phyloP scores from a whole-genome alignment of 2,329 filamentous ascomycete genomes.

The Cylindrodendrum hubeiense region DNA sequence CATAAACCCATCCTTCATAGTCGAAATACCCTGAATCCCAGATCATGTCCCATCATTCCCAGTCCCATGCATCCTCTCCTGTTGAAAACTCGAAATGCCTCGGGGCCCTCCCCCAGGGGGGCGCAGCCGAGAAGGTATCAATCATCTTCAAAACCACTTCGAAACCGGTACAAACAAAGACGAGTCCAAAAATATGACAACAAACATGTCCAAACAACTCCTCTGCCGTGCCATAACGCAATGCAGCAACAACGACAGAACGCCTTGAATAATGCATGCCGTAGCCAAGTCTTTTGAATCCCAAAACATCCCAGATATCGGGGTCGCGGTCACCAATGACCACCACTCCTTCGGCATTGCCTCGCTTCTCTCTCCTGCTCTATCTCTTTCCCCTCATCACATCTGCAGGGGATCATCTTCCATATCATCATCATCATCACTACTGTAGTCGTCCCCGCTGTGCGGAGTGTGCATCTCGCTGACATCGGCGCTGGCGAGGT shows the following conservation, averaged over 20 bases:
- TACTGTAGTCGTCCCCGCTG: slow-evolving; percentile 62
- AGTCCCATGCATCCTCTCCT: slow-evolving; percentile 20
- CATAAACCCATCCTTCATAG: slow-evolving; percentile 31
- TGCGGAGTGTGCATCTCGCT: slow-evolving; percentile 66
- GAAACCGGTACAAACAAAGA: slow-evolving; percentile 34
- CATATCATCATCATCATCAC: slow-evolving; percentile 69
- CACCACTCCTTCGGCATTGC: slow-evolving; percentile 9
- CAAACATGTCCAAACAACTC: slow-evolving; percentile 44
- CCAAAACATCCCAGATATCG: slow-evolving; percentile 21
- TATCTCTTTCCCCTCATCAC: slow-evolving; percentile 10
- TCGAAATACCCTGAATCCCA: slow-evolving; percentile 10
- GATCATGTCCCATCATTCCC: slow-evolving; percentile 21
- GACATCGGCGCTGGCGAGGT: slow-evolving; percentile 60
- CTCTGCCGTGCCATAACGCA: slow-evolving; percentile 39
- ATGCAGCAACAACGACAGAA: slow-evolving; percentile 43
- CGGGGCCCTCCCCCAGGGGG: slow-evolving; percentile 42
- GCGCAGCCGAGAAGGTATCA: slow-evolving; percentile 42
- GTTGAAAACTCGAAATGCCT: slow-evolving; percentile 36
- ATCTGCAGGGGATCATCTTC: slow-evolving; percentile 57
- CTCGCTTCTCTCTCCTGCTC: slow-evolving; percentile 2
- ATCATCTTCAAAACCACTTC: slow-evolving; percentile 34
- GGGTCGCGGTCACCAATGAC: background rate
- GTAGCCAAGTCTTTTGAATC: slow-evolving; percentile 29
- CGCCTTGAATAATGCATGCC: slow-evolving; percentile 45
- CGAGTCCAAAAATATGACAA: slow-evolving; percentile 34